phyloP scores from a whole-genome alignment of 139 green algal species.

The Medakamo hakoo region DNA sequence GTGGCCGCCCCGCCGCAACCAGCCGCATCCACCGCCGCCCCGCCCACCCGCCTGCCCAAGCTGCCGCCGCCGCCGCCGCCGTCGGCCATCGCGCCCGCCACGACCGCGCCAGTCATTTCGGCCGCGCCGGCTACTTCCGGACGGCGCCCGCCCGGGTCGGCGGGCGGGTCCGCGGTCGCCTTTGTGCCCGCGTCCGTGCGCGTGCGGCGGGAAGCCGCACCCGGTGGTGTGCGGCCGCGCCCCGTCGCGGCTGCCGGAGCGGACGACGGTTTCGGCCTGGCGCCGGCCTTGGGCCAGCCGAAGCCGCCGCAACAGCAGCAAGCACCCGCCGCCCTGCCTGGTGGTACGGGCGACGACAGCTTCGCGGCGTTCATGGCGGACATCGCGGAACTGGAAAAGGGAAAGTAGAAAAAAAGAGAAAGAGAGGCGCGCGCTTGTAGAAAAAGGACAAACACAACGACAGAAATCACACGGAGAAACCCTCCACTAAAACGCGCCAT shows the following conservation, averaged over 20 bases:
- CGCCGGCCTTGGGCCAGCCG: background rate
- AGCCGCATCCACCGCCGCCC: background rate
- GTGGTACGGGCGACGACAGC: background rate
- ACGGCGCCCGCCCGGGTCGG: too few relatives aligned
- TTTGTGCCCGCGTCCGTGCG: slow-evolving; percentile 48
- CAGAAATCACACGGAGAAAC: too few relatives aligned
- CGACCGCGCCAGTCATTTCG: background rate
- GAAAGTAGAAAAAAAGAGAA: too few relatives aligned
- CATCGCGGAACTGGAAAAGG: background rate
- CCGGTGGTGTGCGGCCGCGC: background rate
- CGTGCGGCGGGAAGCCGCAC: slow-evolving; percentile 25
- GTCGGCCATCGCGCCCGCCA: background rate
- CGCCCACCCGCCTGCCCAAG: too few relatives aligned
- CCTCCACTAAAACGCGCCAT: too few relatives aligned
- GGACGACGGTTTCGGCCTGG: too few relatives aligned
- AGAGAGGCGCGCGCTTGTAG: too few relatives aligned
- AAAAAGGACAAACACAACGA: too few relatives aligned
- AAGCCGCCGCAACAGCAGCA: too few relatives aligned
- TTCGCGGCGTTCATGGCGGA: background rate
- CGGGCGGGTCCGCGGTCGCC: background rate
- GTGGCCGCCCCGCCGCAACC: background rate
- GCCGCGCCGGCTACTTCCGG: background rate
- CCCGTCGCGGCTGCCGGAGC: too few relatives aligned
- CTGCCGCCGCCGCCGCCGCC: background rate
- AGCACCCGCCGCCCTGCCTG: too few relatives aligned